Conservation (phyloP, 2,329 filamentous ascomycete species). For the Diplodia scrobiculata region DNA sequence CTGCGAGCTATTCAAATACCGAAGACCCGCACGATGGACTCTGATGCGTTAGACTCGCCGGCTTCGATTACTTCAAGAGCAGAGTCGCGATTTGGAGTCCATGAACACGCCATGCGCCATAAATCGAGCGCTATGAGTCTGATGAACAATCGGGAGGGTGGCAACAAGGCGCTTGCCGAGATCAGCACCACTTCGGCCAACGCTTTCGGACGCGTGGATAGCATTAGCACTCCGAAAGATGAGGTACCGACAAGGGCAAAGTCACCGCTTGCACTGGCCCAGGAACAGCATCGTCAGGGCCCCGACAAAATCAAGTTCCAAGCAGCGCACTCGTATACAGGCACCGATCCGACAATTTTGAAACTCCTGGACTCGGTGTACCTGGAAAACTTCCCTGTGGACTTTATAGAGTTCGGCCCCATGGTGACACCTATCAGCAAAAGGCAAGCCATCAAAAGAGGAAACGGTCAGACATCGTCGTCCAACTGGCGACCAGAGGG, state of each 20-base stretch:
- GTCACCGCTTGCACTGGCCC: conserved; percentile 38
- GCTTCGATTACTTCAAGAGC: conserved; percentile 31
- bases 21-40: conserved; percentile 23
- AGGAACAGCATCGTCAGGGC: conserved; percentile 38
- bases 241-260: conserved; percentile 35
- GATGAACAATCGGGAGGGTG: conserved; percentile 57
- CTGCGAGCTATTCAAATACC: conserved; percentile 39
- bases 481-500: conserved; percentile 82
- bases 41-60: conserved; percentile 15
- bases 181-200: conserved; percentile 65
- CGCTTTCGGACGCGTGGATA: conserved; percentile 66
- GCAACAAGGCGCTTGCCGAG: conserved; percentile 63
- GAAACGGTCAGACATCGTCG: conserved; percentile 55
- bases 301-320: conserved; percentile 54
- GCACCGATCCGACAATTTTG: conserved; percentile 67
- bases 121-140: conserved; percentile 62
- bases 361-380: conserved; percentile 82
- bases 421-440: conserved; percentile 69
- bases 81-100: conserved; percentile 11
- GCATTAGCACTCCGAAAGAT: conserved; percentile 44
- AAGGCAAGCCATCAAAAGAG: conserved; percentile 56
- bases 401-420: conserved; percentile 72
- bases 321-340: conserved; percentile 79
- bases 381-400: conserved; percentile 62
- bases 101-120: conserved; percentile 42